Percentiles rank a stretch among this genome's conserved stretches.
phyloP scores from a whole-genome alignment of 2,329 filamentous ascomycete species.

The Bipolaris victoriae region DNA sequence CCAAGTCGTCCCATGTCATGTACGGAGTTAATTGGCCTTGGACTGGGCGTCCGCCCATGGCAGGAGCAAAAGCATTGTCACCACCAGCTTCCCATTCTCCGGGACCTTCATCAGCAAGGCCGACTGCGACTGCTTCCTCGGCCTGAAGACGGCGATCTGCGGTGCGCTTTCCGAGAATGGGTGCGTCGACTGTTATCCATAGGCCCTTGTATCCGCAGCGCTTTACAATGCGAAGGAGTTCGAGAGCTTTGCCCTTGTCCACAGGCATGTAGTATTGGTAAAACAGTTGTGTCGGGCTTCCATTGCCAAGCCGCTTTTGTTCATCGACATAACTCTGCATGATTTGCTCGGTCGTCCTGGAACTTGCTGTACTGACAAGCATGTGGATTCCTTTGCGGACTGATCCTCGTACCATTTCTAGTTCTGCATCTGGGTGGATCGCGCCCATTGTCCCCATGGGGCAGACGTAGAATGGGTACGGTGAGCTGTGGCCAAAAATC shows the following conservation, averaged over 20 bases:
- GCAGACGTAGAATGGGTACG: slow-evolving; percentile 49
- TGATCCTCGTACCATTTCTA: slow-evolving; percentile 46
- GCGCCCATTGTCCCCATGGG: slow-evolving; percentile 48
- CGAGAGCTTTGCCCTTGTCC: slow-evolving; percentile 38
- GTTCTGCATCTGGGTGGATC: slow-evolving; percentile 45
- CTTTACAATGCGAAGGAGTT: slow-evolving; percentile 42
- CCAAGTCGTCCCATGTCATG: slow-evolving; percentile 58
- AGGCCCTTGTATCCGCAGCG: slow-evolving; percentile 43
- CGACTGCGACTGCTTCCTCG: slow-evolving; percentile 57
- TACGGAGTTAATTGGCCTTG: slow-evolving; percentile 50
- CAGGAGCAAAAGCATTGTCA: slow-evolving; percentile 63
- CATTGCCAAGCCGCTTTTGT: slow-evolving; percentile 30
- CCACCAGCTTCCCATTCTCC: slow-evolving; percentile 59
- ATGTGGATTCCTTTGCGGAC: slow-evolving; percentile 45
- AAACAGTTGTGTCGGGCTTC: slow-evolving; percentile 40
- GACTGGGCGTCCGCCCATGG: slow-evolving; percentile 58
- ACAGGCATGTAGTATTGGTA: slow-evolving; percentile 49
- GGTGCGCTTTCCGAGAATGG: slow-evolving; percentile 44
- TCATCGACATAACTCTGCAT: slow-evolving; percentile 39
- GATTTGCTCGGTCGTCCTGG: slow-evolving; percentile 42
- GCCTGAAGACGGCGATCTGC: slow-evolving; percentile 49
- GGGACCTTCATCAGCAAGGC: slow-evolving; percentile 58
- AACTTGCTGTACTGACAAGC: slow-evolving; percentile 46
- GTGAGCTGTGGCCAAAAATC: slow-evolving; percentile 44
- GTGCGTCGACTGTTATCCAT: slow-evolving; percentile 48